phyloP scores from a whole-genome alignment of 306 rosid genomes.

The Pueraria montana region DNA sequence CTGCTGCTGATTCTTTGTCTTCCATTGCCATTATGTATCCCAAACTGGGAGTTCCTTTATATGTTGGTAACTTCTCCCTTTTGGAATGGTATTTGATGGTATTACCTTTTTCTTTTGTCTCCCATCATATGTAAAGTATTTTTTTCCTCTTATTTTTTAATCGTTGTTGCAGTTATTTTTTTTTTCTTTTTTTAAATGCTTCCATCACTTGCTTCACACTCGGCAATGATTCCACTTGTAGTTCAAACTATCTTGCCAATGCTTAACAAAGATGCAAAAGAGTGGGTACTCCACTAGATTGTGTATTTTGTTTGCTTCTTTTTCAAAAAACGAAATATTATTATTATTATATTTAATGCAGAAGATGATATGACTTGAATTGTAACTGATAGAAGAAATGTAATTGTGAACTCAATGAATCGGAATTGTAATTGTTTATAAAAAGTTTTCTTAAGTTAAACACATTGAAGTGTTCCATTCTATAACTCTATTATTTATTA shows the following conservation, averaged over 20 bases:
- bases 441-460: conserved; percentile 36
- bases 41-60: conserved; percentile 80
- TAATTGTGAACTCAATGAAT: conserved; percentile 23
- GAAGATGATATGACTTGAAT: conserved; percentile 21
- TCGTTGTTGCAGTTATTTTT: conserved; percentile 74
- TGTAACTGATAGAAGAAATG: conserved; percentile 32
- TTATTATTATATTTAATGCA: conserved; percentile 19
- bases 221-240: conserved; percentile 86
- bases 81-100: conserved; percentile 26
- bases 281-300: conserved; percentile 62
- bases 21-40: conserved; percentile 83
- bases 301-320: conserved; percentile 24
- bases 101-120: conserved; percentile 35
- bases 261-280: conserved; percentile 81
- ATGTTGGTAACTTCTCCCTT: conserved; percentile 74
- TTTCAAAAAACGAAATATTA: conserved; percentile 3
- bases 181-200: conserved; percentile 82
- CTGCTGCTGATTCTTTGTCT: conserved; percentile 75
- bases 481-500: conserved; percentile 16
- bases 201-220: conserved; percentile 90
- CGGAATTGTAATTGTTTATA: conserved; percentile 4
- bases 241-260: conserved; percentile 90
- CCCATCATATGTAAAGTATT: conserved; percentile 27
- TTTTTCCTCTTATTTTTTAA: conserved; percentile 43
- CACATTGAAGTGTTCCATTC: conserved; percentile 14